Evolutionary conservation across 768 basidiomycete genomes (phyloP).

Genomic region (Lyophyllum atratum): DNA sequence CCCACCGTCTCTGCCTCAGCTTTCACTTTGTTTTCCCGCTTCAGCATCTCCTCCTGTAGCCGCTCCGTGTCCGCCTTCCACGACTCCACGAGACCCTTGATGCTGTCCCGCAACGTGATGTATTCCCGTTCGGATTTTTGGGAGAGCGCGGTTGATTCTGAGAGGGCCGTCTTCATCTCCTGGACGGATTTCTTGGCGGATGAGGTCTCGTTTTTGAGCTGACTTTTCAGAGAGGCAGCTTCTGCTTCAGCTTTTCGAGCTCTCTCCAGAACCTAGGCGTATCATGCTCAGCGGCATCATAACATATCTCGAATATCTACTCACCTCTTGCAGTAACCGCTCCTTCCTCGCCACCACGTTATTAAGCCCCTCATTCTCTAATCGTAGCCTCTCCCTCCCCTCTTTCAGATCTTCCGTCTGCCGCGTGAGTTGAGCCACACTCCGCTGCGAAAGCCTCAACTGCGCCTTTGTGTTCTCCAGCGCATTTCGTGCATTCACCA

Average conservation of each 20-base stretch:
- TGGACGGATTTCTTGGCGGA: conserved; percentile 74
- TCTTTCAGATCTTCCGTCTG: conserved; percentile 91
- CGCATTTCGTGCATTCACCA: conserved; percentile 75
- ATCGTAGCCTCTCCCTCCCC: conserved; percentile 73
- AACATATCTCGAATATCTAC: conserved; percentile 17
- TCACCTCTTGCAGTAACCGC: conserved; percentile 80
- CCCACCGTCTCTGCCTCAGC: conserved; percentile 68
- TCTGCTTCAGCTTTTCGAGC: conserved; percentile 87
- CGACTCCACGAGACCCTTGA: conserved; percentile 70
- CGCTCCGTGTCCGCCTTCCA: conserved; percentile 76
- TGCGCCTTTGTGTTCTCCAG: conserved; percentile 87
- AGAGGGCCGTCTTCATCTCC: conserved; percentile 76
- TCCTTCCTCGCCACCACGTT: conserved; percentile 90
- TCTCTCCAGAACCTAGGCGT: conserved; percentile 70
- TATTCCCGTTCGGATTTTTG: conserved; percentile 87
- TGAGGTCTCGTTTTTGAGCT: conserved; percentile 73
- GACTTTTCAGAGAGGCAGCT: conserved; percentile 62
- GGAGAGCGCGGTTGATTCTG: conserved; percentile 75
- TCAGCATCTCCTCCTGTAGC: conserved; percentile 73
- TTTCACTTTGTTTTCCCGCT: conserved; percentile 69
- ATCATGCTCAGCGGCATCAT: not conserved
- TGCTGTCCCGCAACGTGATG: conserved; percentile 71
- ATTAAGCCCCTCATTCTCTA: conserved; percentile 88
- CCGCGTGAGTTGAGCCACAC: conserved; percentile 80
- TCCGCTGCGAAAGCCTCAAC: conserved; percentile 76